Evolutionary conservation across 352 stramenopile species (phyloP), one percentile per base, ranked within the genome.

Genomic region (Phytophthora megakarya): DNA sequence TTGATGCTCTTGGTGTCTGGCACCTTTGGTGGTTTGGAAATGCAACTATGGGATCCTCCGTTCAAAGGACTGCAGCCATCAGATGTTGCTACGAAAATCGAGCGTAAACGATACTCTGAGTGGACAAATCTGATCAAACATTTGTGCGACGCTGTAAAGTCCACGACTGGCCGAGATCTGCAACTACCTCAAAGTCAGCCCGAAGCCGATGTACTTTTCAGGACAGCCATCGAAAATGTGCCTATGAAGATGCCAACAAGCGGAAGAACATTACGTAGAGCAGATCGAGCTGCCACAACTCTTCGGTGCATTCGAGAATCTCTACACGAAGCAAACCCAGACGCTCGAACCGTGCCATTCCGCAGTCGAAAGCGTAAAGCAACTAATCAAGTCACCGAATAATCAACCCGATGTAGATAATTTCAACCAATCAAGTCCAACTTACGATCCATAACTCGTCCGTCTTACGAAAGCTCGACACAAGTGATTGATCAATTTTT

Each of bases 11-110:
- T 9, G 26, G 25, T 16, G 52, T 42, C 6, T 59, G 50, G 50
- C 35, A 48, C 23, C 38, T 59, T 3, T 59, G 50, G 50, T 59
- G 50, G 50, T 49, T 51, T 43, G 40, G 52, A 16, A 50, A 61
- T 35, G 3, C n/a, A n/a, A n/a, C n/a, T n/a, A n/a, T n/a, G n/a
- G n/a, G 26, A 51, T 18, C 40, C 52, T 11, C 52, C 52, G 13
- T 52, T 51, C 15, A 61, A 42, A 42, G 50, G 50, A 12, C 37
- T 59, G 16, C 38, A 59, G 13, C 38, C 50, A 22, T 42, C 50
- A 5, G 38, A 59, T 32, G 49, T 59, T 49, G 15, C 50, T 30
- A 42, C 39, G n/a, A 26, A 16, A 25, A 39, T 21, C 6, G 49
- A 48, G 16, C 38, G 50, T 6, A 59, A 59, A 42, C 50, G 50